Evolutionary conservation across 1,284 basidiomycete genomes (phyloP).

Genomic region (Puccinia horiana): DNA sequence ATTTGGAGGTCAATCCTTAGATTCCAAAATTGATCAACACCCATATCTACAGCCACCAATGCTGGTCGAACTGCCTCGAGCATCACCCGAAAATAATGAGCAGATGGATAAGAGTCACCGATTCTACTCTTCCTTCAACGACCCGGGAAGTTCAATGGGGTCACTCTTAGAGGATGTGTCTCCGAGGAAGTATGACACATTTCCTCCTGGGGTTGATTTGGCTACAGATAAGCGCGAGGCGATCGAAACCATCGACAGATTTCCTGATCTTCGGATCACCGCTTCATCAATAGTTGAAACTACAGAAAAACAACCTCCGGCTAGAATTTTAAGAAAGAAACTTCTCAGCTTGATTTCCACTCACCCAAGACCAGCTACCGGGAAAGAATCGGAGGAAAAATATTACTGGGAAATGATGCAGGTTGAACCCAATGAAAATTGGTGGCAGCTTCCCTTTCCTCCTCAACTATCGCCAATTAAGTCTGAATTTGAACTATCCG

Average conservation of each 20-base stretch:
- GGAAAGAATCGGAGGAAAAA: conserved; percentile 12
- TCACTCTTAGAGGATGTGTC: conserved; percentile 21
- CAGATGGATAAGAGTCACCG: neutral
- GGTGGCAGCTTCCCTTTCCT: conserved; percentile 27
- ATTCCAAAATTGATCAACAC: neutral
- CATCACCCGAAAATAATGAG: neutral
- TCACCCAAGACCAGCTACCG: neutral
- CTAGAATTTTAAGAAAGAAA: conserved; percentile 1
- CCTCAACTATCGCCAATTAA: conserved; percentile 9
- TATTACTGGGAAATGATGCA: conserved; percentile 35
- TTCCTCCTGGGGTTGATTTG: neutral
- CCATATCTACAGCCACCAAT: neutral
- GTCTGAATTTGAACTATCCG: neutral
- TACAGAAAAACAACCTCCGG: conserved; percentile 1
- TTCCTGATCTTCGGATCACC: neutral
- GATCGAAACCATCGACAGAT: neutral
- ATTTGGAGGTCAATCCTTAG: neutral
- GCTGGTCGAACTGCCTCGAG: neutral
- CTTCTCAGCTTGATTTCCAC: conserved; percentile 17
- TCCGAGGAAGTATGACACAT: neutral
- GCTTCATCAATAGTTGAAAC: neutral
- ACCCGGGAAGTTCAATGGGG: neutral
- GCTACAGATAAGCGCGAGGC: neutral
- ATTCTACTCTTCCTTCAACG: neutral
- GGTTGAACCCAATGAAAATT: neutral